phyloP scores from a whole-genome alignment of 2,329 filamentous ascomycete genomes.

The Venturiaceae sp. region DNA sequence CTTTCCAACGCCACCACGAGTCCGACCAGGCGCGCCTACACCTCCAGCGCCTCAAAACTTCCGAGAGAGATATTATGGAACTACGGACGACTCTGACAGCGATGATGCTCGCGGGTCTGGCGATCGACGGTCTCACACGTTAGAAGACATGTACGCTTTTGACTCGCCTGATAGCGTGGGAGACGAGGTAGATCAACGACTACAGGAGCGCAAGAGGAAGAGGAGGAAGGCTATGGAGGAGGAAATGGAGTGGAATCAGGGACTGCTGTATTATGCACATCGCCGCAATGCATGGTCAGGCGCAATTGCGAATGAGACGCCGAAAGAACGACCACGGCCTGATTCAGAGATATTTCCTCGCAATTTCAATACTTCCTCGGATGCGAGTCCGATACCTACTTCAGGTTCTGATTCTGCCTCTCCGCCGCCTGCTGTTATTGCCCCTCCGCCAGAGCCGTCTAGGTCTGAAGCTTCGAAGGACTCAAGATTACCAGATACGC shows the following conservation, averaged over 20 bases:
- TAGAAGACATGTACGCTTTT: conserved; percentile 18
- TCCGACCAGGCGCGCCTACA: conserved; percentile 12
- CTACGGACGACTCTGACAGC: conserved; percentile 9
- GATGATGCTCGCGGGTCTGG: conserved; percentile 11
- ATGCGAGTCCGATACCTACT: not conserved
- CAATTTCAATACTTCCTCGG: conserved; percentile 10
- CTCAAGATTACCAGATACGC: not conserved
- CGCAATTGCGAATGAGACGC: conserved; percentile 42
- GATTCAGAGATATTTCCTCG: conserved; percentile 27
- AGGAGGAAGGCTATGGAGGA: conserved; percentile 25
- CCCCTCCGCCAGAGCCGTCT: not conserved
- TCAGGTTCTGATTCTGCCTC: not conserved
- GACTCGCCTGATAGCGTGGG: conserved; percentile 36
- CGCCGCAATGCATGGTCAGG: conserved; percentile 80
- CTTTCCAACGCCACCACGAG: conserved; percentile 20
- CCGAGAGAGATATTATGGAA: conserved; percentile 34
- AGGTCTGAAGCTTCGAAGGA: not conserved
- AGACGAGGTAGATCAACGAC: conserved; percentile 21
- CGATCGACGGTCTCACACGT: not conserved
- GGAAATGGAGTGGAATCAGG: conserved; percentile 61
- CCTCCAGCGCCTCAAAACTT: conserved; percentile 17
- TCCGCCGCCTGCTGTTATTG: not conserved
- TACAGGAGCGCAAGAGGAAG: conserved; percentile 24
- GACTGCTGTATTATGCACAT: conserved; percentile 68
- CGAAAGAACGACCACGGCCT: conserved; percentile 29